Conservation (phyloP, 148 eudicot genomes). For the Chenopodium suecicum region DNA sequence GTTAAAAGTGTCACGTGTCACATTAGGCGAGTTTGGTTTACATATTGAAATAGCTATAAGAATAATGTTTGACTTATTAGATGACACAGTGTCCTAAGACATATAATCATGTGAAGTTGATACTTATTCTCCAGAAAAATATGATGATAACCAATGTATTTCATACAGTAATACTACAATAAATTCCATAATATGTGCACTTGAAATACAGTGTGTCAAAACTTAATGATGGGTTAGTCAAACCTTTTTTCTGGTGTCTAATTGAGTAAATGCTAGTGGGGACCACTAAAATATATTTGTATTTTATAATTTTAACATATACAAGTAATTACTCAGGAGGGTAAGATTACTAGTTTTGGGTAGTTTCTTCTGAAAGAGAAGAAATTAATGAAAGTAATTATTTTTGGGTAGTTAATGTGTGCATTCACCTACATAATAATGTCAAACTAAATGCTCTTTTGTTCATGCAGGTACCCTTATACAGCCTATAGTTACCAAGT, state of each 20-base stretch:
- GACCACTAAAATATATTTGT: slow-evolving; percentile 8
- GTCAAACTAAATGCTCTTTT: slow-evolving; percentile 25
- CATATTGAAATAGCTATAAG: neutral
- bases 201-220: neutral
- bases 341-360: slow-evolving; percentile 14
- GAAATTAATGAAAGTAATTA: slow-evolving; percentile 1
- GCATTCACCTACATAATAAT: slow-evolving; percentile 1
- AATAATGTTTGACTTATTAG: neutral
- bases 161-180: neutral
- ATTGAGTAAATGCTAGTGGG: slow-evolving; percentile 24
- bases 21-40: neutral
- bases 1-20: too few species aligned
- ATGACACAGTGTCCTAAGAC: neutral
- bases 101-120: slow-evolving; percentile 5
- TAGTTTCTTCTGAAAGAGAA: slow-evolving; percentile 16
- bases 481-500: slow-evolving; percentile 67
- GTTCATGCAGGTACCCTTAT: slow-evolving; percentile 53
- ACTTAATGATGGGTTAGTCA: slow-evolving; percentile 8
- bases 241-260: neutral
- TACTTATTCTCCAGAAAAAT: neutral
- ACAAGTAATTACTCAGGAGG: neutral
- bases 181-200: neutral
- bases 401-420: neutral
- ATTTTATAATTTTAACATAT: too few species aligned
- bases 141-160: neutral